phyloP scores from a whole-genome alignment of 805 yeast genomes.

The Saturnispora hagleri region DNA sequence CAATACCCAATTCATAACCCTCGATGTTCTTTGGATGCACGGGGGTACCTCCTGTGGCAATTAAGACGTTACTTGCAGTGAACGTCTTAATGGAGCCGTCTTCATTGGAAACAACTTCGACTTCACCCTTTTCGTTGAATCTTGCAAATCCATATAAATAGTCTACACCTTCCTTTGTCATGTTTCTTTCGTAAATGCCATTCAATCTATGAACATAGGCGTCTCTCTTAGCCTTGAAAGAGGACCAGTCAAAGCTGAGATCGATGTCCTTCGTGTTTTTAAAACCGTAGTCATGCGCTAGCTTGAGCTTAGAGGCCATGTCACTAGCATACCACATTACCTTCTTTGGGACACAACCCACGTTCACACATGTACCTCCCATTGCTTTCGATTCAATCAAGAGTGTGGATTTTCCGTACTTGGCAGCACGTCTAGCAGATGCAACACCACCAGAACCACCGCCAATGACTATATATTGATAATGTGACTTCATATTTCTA shows the following conservation, averaged over 20 bases:
- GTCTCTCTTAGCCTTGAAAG: conserved; percentile 80
- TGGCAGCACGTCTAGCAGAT: conserved; percentile 94
- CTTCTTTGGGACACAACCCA: conserved; percentile 98
- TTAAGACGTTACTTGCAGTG: conserved; percentile 73
- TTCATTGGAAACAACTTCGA: conserved; percentile 68
- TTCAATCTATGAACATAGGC: conserved; percentile 82
- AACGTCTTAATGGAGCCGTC: conserved; percentile 42
- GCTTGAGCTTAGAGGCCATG: conserved; percentile 62
- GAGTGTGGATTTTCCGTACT: conserved; percentile 81
- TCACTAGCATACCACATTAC: conserved; percentile 98
- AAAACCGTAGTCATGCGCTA: conserved; percentile 81
- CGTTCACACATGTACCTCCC: conserved; percentile 95
- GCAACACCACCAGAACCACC: conserved; percentile 99
- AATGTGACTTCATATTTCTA: conserved; percentile 40
- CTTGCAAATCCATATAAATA: conserved; percentile 79
- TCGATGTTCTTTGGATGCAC: conserved; percentile 57
- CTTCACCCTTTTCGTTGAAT: conserved; percentile 59
- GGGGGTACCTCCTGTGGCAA: conserved; percentile 93
- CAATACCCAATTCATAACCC: conserved; percentile 77
- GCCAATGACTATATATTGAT: conserved; percentile 90
- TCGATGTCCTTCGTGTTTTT: conserved; percentile 53
- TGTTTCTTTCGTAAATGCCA: conserved; percentile 86
- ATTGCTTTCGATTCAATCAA: conserved; percentile 71
- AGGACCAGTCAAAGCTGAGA: conserved; percentile 86
- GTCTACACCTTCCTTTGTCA: conserved; percentile 84